Evolutionary conservation across 2,329 filamentous ascomycete species (phyloP).

Genomic region (Septoria petroselini): DNA sequence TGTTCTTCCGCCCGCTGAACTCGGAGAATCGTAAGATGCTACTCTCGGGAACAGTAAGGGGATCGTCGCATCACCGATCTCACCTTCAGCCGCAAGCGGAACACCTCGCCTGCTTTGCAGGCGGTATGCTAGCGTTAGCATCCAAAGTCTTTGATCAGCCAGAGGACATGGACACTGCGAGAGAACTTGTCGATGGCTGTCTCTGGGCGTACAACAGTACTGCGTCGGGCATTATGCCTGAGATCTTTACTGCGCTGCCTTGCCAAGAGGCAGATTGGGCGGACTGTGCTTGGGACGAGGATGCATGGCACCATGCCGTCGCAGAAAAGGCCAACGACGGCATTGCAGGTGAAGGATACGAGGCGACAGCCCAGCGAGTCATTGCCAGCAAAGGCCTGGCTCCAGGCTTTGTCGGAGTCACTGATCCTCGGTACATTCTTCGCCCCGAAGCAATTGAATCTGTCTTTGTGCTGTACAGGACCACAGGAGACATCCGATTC

Average conservation of each 20-base stretch:
- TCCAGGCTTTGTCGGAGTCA: conserved; percentile 56
- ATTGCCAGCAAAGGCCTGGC: conserved; percentile 49
- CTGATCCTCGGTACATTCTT: conserved; percentile 61
- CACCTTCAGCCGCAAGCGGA: conserved; percentile 24
- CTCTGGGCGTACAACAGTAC: conserved; percentile 61
- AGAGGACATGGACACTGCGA: conserved; percentile 56
- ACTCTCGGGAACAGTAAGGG: conserved; percentile 23
- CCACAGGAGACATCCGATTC: conserved; percentile 65
- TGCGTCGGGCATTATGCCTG: conserved; percentile 61
- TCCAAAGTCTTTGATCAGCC: conserved; percentile 56
- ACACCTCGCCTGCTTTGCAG: conserved; percentile 63
- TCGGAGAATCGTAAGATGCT: conserved; percentile 38
- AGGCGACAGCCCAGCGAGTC: conserved; percentile 26
- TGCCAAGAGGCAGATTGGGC: conserved; percentile 43
- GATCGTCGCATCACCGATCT: conserved; percentile 8
- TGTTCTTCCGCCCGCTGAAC: conserved; percentile 47
- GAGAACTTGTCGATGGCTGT: conserved; percentile 61
- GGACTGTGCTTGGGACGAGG: conserved; percentile 36
- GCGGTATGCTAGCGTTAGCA: conserved; percentile 67
- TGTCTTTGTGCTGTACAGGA: conserved; percentile 72
- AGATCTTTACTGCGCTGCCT: conserved; percentile 52
- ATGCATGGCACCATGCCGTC: conserved; percentile 46
- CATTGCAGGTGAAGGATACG: conserved; percentile 15
- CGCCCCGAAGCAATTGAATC: conserved; percentile 80
- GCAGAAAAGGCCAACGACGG: conserved; percentile 33